Conservation (phyloP, 352 stramenopile genomes). For the Phytophthora tentaculata region DNA sequence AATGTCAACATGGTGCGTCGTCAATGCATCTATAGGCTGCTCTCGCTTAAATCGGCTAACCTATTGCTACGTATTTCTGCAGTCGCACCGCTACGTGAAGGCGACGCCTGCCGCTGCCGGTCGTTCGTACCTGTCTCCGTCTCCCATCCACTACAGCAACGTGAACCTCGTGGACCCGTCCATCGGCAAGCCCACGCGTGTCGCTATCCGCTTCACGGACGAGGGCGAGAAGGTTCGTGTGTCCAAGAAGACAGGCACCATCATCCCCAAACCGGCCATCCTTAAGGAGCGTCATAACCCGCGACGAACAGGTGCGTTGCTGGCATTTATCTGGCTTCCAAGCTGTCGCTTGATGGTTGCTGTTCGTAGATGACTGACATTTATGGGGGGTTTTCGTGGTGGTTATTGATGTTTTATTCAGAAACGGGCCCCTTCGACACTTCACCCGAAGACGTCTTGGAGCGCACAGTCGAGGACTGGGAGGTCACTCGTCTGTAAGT, state of each 20-base stretch:
- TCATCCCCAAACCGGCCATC: conserved; percentile 95
- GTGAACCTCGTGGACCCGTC: conserved; percentile 86
- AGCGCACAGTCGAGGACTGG: conserved; percentile 81
- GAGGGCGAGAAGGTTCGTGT: conserved; percentile 95
- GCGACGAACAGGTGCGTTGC: conserved; percentile 70
- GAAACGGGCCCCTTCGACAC: conserved; percentile 86
- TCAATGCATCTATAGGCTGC: neutral
- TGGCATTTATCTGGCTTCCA: conserved; percentile 1
- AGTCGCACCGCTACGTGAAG: conserved; percentile 84
- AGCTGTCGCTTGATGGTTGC: neutral
- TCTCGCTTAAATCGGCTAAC: conserved; percentile 9
- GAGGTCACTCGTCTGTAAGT: conserved; percentile 72
- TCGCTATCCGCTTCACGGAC: conserved; percentile 88
- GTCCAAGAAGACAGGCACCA: conserved; percentile 94
- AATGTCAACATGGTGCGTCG: conserved; percentile 86
- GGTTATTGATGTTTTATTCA: conserved; percentile 22
- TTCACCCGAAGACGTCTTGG: conserved; percentile 76
- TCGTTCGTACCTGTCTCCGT: conserved; percentile 81
- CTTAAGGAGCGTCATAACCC: conserved; percentile 89
- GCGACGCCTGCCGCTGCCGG: conserved; percentile 67
- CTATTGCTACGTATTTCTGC: conserved; percentile 8
- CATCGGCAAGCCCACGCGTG: conserved; percentile 76
- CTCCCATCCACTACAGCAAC: conserved; percentile 89
- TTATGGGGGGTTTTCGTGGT: conserved; percentile 6
- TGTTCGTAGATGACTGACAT: conserved; percentile 14